These are phyloP conservation scores for Haberlea rhodopensis DNA, from an alignment of 257 asterid species.

Conservation along the genomic window DNA sequence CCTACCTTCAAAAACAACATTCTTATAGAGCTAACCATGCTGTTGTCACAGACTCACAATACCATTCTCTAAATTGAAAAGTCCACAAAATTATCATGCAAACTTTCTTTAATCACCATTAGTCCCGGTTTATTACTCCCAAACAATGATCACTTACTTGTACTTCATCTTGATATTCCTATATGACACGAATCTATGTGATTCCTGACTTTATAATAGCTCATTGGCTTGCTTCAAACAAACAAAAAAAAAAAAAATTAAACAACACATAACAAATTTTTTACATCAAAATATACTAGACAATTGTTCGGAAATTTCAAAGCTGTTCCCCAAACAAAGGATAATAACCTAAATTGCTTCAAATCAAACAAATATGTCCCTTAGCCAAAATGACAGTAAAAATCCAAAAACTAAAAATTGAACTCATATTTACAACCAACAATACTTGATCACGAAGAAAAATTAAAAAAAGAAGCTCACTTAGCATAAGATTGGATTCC, in stretches of 20 bases:
- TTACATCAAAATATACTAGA: background rate
- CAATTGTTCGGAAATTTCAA: background rate
- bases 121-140: background rate
- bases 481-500: constrained; percentile 88
- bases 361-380: no score
- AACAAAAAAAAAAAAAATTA: no score
- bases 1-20: background rate
- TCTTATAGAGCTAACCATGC: background rate
- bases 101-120: background rate
- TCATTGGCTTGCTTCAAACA: background rate
- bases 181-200: background rate
- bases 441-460: background rate
- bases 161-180: background rate
- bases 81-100: background rate
- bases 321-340: background rate
- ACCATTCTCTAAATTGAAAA: background rate
- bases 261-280: background rate
- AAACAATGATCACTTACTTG: background rate
- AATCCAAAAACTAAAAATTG: constrained; percentile 7
- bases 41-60: background rate
- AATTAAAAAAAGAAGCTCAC: constrained; percentile 44
- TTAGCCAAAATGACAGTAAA: constrained; percentile 6
- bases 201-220: background rate
- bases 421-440: background rate
- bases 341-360: background rate